Evolutionary conservation across 805 yeast genomes (phyloP), one percentile per base, ranked within the genome.

Genomic region (Candida cerambycidarum): DNA sequence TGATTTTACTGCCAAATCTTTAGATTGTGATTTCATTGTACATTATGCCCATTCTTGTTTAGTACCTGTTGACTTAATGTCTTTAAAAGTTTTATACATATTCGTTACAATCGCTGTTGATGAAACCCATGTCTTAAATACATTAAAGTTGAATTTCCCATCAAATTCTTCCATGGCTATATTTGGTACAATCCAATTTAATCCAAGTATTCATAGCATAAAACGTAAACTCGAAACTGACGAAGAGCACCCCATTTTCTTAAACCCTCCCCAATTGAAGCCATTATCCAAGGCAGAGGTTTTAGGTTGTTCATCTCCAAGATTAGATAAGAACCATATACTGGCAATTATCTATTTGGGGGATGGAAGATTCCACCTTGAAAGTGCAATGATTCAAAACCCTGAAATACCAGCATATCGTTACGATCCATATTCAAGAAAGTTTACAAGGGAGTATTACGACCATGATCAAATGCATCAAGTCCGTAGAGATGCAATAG

Each of bases 11-110:
- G 99, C 99, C 1, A 73, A 90, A 49, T 82, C 98, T 0, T 64
- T 93, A 19, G 96, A 86, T 38, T 93, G 99, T 65, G 99, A 93
- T 58, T 85, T 90, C 56, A 82, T 93, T 46, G 89, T 92, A 11
- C 99, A 93, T 65, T 93, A 93, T 63, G 99, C 99, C 1, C 99
- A 93, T 61, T 89, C 96, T 6, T 93, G 99, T 65, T 71, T 93
- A 35, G 97, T 93, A 1, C 99, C 99, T 2, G 86, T 93, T 21
- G 98, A 90, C 60, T 76, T 92, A 37, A 93, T 98, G 5, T 71
- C 78, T 27, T 90, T 93, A 58, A 90, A 89, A 65, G 96, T 93
- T 12, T 67, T 93, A n/a, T 93, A 93, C 58, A 87, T 93, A 5
- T 93, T 93, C 64, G 99, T 93, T 19, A 90, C 98, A 3, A 93